Evolutionary conservation across 805 yeast species (phyloP).

Genomic region (Myxozyma melibiosi): DNA sequence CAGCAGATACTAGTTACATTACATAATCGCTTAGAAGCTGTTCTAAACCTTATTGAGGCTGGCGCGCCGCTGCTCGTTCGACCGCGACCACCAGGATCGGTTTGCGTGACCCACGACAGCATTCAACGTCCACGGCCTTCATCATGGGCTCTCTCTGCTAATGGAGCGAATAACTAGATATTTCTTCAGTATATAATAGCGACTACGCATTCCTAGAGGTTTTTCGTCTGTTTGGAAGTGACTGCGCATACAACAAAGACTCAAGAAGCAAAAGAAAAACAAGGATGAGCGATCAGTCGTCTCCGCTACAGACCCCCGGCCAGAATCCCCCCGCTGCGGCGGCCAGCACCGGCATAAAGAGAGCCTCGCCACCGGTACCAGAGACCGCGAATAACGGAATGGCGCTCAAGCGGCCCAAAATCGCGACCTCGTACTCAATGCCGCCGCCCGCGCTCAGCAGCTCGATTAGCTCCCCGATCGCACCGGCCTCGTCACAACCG

Average conservation of each 20-base stretch:
- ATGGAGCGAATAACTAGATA: too few relatives aligned
- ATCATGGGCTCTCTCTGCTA: too few relatives aligned
- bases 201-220: too few relatives aligned
- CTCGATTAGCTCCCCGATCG: neutral
- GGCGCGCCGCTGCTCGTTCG: too few relatives aligned
- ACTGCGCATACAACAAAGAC: neutral
- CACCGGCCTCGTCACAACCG: constrained; percentile 1
- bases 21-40: too few relatives aligned
- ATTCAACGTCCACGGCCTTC: too few relatives aligned
- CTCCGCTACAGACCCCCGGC: constrained; percentile 5
- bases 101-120: too few relatives aligned
- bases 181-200: too few relatives aligned
- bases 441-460: constrained; percentile 16
- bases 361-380: constrained; percentile 22
- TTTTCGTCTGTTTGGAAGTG: too few relatives aligned
- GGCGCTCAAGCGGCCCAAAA: constrained; percentile 24
- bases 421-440: constrained; percentile 22
- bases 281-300: constrained; percentile 7
- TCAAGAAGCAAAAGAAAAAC: neutral
- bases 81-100: too few relatives aligned
- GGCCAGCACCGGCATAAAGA: constrained; percentile 3
- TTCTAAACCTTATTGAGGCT: too few relatives aligned
- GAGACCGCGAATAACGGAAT: neutral
- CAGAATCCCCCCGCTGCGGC: neutral
- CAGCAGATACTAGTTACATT: too few relatives aligned